These are phyloP conservation scores for Penicillium pancosmium DNA, from an alignment of 495 filamentous ascomycete species.

Conservation along the genomic window DNA sequence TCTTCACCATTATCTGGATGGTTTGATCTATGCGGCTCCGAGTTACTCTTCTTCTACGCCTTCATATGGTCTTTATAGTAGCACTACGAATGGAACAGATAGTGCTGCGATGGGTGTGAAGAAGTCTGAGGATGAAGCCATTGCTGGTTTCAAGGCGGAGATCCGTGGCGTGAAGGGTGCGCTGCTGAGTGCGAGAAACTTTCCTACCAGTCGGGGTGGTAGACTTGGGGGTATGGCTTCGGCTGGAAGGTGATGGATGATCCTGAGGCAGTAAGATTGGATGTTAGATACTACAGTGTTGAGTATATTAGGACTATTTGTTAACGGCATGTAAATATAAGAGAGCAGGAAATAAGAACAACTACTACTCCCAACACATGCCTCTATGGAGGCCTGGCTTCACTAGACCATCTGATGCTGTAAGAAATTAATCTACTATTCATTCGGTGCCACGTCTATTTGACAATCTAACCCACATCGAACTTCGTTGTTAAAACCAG, in stretches of 20 bases:
- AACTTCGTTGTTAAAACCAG: constrained; percentile 4
- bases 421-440: constrained; percentile 14
- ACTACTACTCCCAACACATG: too few relatives aligned
- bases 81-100: constrained; percentile 28
- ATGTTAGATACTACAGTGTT: background rate
- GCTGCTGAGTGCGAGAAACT: constrained; percentile 76
- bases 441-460: constrained; percentile 17
- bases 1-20: constrained; percentile 55
- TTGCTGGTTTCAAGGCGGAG: constrained; percentile 75
- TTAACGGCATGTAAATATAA: background rate
- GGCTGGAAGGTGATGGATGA: constrained; percentile 17
- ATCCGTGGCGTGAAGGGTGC: constrained; percentile 94
- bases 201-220: constrained; percentile 50
- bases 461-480: constrained; percentile 14
- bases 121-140: constrained; percentile 71
- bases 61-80: constrained; percentile 37
- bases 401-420: background rate
- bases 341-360: background rate
- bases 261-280: background rate
- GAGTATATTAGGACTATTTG: background rate
- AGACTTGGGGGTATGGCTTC: constrained; percentile 28
- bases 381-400: too few relatives aligned
- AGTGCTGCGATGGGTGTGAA: constrained; percentile 36
- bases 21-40: constrained; percentile 49
- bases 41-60: constrained; percentile 32